Evolutionary conservation across 768 basidiomycete genomes (phyloP).

Genomic region (Boletus vermiculosoides): DNA sequence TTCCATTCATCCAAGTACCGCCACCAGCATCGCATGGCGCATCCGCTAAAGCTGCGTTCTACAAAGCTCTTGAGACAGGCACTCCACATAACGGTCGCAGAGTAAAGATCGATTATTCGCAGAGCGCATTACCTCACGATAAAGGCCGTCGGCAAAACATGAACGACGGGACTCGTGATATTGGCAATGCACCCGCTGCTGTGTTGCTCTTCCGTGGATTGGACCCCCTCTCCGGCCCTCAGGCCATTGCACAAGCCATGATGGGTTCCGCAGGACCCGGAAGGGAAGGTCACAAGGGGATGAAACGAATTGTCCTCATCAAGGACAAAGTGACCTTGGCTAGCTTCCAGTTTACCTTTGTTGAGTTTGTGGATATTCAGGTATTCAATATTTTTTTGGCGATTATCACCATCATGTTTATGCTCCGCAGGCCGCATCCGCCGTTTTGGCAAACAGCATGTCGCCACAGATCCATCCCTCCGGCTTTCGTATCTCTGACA

Average conservation of each 20-base stretch:
- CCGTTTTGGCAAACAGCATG: slow-evolving; percentile 83
- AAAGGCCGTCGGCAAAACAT: slow-evolving; percentile 61
- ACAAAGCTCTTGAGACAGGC: slow-evolving; percentile 72
- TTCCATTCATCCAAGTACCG: slow-evolving; percentile 91
- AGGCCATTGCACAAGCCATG: slow-evolving; percentile 85
- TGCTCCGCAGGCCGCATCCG: slow-evolving; percentile 66
- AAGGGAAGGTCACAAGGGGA: slow-evolving; percentile 79
- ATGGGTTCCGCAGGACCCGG: slow-evolving; percentile 74
- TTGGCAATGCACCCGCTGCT: slow-evolving; percentile 79
- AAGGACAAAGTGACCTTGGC: slow-evolving; percentile 86
- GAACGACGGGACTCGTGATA: slow-evolving; percentile 96
- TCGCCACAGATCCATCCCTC: slow-evolving; percentile 83
- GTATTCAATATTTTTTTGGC: slow-evolving; percentile 40
- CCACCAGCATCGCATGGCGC: slow-evolving; percentile 87
- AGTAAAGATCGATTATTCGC: slow-evolving; percentile 95
- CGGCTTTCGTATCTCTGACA: slow-evolving; percentile 91
- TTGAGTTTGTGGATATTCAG: slow-evolving; percentile 84
- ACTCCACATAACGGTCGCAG: slow-evolving; percentile 74
- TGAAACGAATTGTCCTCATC: slow-evolving; percentile 84
- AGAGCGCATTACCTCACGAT: slow-evolving; percentile 74
- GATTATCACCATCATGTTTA: slow-evolving; percentile 8
- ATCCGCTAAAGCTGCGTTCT: slow-evolving; percentile 66
- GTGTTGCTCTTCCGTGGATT: slow-evolving; percentile 89
- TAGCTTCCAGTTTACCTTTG: slow-evolving; percentile 93
- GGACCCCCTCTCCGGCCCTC: slow-evolving; percentile 82